phyloP scores from a whole-genome alignment of 108 stramenopile genomes.

The Fragilariopsis cylindrus region DNA sequence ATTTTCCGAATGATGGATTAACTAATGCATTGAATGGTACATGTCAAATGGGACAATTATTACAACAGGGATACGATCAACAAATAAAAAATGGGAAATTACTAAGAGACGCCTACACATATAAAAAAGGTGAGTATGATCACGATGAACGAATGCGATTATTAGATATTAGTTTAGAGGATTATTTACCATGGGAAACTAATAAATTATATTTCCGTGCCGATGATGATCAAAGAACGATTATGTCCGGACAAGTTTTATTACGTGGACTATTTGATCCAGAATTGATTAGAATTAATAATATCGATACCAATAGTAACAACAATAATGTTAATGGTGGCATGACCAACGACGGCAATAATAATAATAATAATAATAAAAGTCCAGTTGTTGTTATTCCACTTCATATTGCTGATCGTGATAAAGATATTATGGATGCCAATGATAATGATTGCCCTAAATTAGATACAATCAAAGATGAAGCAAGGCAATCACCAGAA shows the following conservation, averaged over 20 bases:
- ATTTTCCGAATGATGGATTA: conserved; percentile 23
- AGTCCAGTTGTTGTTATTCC: conserved; percentile 42
- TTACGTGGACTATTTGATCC: conserved; percentile 75
- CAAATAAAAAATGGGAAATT: conserved; percentile 72
- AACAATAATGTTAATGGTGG: conserved; percentile 14
- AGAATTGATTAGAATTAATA: conserved; percentile 22
- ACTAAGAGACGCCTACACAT: conserved; percentile 74
- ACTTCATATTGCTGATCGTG: conserved; percentile 79
- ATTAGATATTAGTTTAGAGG: conserved; percentile 42
- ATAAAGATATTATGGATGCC: conserved; percentile 64
- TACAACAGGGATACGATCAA: conserved; percentile 78
- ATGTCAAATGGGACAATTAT: conserved; percentile 85
- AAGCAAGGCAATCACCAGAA: conserved; percentile 49
- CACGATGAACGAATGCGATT: conserved; percentile 58
- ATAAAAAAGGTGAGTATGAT: conserved; percentile 43
- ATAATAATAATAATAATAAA: background rate
- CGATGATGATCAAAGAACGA: conserved; percentile 84
- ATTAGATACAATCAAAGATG: conserved; percentile 45
- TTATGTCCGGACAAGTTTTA: conserved; percentile 86
- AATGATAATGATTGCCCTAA: conserved; percentile 71
- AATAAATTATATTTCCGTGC: conserved; percentile 62
- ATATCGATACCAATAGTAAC: background rate
- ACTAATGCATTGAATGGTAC: conserved; percentile 73
- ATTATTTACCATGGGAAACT: conserved; percentile 23
- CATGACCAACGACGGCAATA: background rate